A percentile compares a stretch with the other conserved stretches of the same genome.
phyloP scores from a whole-genome alignment of 805 yeast species.

The Candida nitratophila region DNA sequence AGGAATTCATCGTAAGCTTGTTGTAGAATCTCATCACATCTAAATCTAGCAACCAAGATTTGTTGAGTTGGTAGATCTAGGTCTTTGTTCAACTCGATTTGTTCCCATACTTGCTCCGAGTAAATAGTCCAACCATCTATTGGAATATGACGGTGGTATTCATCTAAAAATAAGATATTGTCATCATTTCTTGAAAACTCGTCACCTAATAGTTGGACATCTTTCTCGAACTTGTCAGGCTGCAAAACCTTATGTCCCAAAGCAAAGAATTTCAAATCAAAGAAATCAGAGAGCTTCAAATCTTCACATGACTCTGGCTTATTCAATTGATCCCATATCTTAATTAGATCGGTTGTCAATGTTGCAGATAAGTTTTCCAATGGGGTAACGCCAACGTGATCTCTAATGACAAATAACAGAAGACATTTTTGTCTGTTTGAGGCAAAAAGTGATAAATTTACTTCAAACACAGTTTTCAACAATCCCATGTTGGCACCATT shows the following conservation, averaged over 20 bases:
- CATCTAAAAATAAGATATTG: constrained; percentile 49
- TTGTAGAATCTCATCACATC: constrained; percentile 82
- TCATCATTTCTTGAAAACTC: constrained; percentile 33
- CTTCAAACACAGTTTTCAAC: constrained; percentile 93
- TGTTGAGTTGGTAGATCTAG: constrained; percentile 96
- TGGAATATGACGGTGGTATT: constrained; percentile 79
- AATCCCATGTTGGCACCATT: constrained; percentile 98
- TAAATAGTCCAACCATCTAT: constrained; percentile 95
- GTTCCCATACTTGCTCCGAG: constrained; percentile 89
- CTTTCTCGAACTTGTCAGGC: constrained; percentile 58
- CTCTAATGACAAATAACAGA: constrained; percentile 83
- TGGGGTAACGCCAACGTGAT: constrained; percentile 85
- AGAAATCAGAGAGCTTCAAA: constrained; percentile 62
- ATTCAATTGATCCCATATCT: constrained; percentile 70
- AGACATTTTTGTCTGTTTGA: constrained; percentile 50
- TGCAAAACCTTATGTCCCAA: constrained; percentile 82
- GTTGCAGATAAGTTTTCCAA: constrained; percentile 62
- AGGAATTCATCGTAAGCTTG: constrained; percentile 39
- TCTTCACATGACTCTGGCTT: constrained; percentile 63
- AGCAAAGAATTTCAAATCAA: constrained; percentile 76
- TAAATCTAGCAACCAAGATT: constrained; percentile 85
- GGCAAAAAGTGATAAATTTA: constrained; percentile 80
- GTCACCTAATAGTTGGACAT: constrained; percentile 58
- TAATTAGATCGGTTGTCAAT: constrained; percentile 59
- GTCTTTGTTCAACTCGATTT: constrained; percentile 87